Base-by-base conservation (phyloP, 148 eudicot species). In the Persicaria tinctoria region DNA sequence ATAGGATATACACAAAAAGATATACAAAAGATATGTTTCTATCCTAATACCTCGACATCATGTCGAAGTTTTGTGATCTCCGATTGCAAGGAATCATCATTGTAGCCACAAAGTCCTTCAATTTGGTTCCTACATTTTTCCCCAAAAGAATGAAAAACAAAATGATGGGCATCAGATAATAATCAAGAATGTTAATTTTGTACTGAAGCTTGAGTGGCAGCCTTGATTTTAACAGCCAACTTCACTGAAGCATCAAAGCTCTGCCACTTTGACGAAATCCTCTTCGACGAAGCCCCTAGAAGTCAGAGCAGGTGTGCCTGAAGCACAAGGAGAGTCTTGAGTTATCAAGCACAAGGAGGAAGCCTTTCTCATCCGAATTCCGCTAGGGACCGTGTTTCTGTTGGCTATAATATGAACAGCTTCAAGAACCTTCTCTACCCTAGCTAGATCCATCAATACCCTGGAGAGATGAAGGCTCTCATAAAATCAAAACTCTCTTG, bases 371-470 rank as follows among this genome's bases (percentile, higher is more conserved):
- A 94, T 94, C 77, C 27, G 27, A 94, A 91, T 23, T 79, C 98
- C 98, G 82, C 98, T 97, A 80, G 96, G 98, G 70, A 94, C 98
- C 6, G 98, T 94, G 77, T 94, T 94, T 77, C 91, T 94, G 87
- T 94, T 94, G 76, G 98, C 96, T 68, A 97, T 97, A 82, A 95
- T 95, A 70, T 95, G 99, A 66, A 88, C 99, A 72, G 93, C 80
- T 84, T 95, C 99, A 80, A 95, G 80, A 71, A 95, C 94, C 84
- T 95, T 95, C 85, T 95, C 99, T 62, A 95, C 99, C 88, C 97
- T 32, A 11, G 99, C 97, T 32, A 11, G 99, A 95, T 74, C 99
- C 99, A 86, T 95, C 99, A 80, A 95, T 92, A 54, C 97, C 99
- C 99, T 95, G 84, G 11, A 18, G 56, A 80, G 72, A 70, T 18